A percentile compares a stretch with the other conserved stretches of the same genome.
Conservation (phyloP, 2,329 filamentous ascomycete species). For the Colletotrichum plurivorum region DNA sequence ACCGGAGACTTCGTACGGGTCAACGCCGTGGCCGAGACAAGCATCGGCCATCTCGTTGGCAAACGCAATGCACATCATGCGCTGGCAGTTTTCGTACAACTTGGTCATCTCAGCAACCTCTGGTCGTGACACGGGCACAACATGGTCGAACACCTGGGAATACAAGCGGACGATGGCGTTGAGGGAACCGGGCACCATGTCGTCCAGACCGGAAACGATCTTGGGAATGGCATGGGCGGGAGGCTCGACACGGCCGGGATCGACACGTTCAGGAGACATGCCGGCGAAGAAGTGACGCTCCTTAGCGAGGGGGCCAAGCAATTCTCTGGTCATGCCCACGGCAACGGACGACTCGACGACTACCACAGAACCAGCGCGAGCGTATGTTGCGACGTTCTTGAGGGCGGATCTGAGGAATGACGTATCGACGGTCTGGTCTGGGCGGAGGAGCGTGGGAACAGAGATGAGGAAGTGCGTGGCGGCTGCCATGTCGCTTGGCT, state of each 20-base stretch:
- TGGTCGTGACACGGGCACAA: conserved; percentile 64
- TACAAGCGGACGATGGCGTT: conserved; percentile 61
- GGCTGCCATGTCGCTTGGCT: conserved; percentile 51
- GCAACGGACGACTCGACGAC: conserved; percentile 69
- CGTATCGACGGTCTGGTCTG: conserved; percentile 62
- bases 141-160: conserved; percentile 59
- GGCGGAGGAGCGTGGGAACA: conserved; percentile 64
- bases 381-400: conserved; percentile 55
- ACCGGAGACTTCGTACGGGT: conserved; percentile 64
- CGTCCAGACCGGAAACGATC: conserved; percentile 66
- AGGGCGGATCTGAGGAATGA: conserved; percentile 62
- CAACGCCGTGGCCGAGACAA: conserved; percentile 59
- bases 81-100: conserved; percentile 71
- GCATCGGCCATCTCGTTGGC: conserved; percentile 71
- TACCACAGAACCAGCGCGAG: conserved; percentile 60
- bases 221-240: conserved; percentile 63
- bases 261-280: conserved; percentile 68
- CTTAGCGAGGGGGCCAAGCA: conserved; percentile 62
- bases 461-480: conserved; percentile 68
- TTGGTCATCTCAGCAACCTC: conserved; percentile 73
- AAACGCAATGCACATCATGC: conserved; percentile 68
- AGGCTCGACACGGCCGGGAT: conserved; percentile 61
- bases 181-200: conserved; percentile 60
- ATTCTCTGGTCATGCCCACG: conserved; percentile 66
- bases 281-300: conserved; percentile 59